Evolutionary conservation across 2,329 filamentous ascomycete species (phyloP), one percentile per base, ranked within the genome.

Genomic region (Amphichorda felina): DNA sequence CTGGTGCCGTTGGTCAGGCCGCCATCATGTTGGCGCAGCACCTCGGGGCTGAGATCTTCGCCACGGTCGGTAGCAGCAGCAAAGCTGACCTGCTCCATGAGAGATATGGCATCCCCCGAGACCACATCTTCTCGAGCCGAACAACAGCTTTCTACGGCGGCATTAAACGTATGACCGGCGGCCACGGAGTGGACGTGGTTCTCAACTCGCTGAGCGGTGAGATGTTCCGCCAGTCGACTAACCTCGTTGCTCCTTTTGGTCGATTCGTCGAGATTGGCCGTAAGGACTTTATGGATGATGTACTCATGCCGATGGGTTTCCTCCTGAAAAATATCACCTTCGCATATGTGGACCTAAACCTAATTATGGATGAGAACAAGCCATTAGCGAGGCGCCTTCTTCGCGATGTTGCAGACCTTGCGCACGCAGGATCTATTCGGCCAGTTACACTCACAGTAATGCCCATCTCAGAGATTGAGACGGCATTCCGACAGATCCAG

Each of bases 261-360:
- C 42, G 48, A 7, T 55, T 61, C 30, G 40, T 54, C 14, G 43
- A 45, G 33, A 34, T 45, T 6, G 37, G 38, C 2, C 24, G 35
- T 35, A 49, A 48, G 11, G 56, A 60, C 32, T 48, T 60, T 15
- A 36, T 49, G 2, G 50, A 53, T 15, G 55, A 61, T 17, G 55
- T 50, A 2, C 34, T 32, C 18, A 38, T 51, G 33, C 38, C 41
- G 32, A 64, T 64, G 58, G 38, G 42, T 4, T 49, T 51, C 1
- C 63, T 65, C 35, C 49, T 53, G 8, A 46, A 37, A 15, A 41
- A 39, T 22, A 36, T 35, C 5, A 42, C 36, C 8, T 46, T 45
- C 24, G 36, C 27, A n/a, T 28, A 36, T 19, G 33, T 49, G 8
- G 45, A 46, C 27, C 14, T 46, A n/a, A 13, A 28, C 28, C 17